Evolutionary conservation across 2,329 filamentous ascomycete genomes (phyloP).

Genomic region (Aspergillus tamarii): DNA sequence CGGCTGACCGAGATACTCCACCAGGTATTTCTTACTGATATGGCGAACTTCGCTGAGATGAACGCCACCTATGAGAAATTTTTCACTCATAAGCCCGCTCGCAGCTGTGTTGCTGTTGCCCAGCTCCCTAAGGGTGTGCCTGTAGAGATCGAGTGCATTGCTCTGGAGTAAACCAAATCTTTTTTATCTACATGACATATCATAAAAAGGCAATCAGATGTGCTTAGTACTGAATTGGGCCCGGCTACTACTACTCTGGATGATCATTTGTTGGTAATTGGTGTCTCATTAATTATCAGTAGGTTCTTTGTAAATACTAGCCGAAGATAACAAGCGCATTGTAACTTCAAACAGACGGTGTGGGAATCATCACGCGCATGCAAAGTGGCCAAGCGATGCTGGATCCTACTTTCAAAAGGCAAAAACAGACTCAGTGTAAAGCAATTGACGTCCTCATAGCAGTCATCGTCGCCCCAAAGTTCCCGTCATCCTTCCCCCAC

Average conservation of each 20-base stretch:
- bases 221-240: neutral
- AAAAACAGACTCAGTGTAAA: conserved; percentile 11
- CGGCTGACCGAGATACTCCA: neutral
- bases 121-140: conserved; percentile 66
- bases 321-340: neutral
- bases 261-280: neutral
- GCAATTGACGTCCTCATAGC: neutral
- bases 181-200: neutral
- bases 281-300: neutral
- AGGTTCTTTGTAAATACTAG: neutral
- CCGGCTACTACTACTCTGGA: neutral
- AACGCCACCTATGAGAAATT: conserved; percentile 73
- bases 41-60: conserved; percentile 84
- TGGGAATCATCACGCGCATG: conserved; percentile 21
- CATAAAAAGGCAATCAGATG: neutral
- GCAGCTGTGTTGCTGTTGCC: conserved; percentile 66
- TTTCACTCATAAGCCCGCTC: conserved; percentile 66
- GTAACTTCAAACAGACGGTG: neutral
- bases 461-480: conserved; percentile 38
- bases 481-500: conserved; percentile 57
- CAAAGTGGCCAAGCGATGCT: conserved; percentile 15
- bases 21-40: conserved; percentile 85
- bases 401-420: conserved; percentile 6
- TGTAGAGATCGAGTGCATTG: conserved; percentile 69
- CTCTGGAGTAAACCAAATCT: conserved; percentile 48